phyloP scores from a whole-genome alignment of 169 alveolate genomes.

The Plasmodium cynomolgi region DNA sequence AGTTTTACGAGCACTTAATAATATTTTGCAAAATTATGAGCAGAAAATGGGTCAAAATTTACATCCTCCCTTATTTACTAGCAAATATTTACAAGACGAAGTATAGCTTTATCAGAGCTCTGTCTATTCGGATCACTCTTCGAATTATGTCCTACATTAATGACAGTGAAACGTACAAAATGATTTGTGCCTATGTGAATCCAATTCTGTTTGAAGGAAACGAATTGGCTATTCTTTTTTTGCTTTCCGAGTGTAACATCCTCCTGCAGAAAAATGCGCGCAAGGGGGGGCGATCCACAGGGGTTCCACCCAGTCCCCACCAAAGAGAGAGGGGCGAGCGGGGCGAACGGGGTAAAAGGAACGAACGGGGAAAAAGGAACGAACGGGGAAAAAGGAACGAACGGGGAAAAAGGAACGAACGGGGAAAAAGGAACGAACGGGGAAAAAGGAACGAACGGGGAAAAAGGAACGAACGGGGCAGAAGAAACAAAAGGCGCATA shows the following conservation, averaged over 20 bases:
- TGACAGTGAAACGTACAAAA: constrained; percentile 9
- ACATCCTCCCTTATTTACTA: constrained; percentile 36
- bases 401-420: not conserved
- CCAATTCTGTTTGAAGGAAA: not conserved
- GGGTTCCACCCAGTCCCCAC: not conserved
- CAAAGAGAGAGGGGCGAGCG: too few species aligned
- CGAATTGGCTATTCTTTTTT: constrained; percentile 6
- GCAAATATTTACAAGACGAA: constrained; percentile 18
- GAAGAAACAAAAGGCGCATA: not conserved
- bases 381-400: too few species aligned
- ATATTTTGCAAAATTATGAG: constrained; percentile 51
- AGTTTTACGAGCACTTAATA: constrained; percentile 22
- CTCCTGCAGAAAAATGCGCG: not conserved
- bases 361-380: too few species aligned
- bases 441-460: too few species aligned
- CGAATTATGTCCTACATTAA: constrained; percentile 38
- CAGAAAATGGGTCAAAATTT: constrained; percentile 50
- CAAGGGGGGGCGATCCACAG: not conserved
- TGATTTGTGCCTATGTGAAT: constrained; percentile 16
- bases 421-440: too few species aligned
- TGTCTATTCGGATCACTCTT: constrained; percentile 3
- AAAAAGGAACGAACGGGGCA: not conserved
- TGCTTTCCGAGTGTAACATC: constrained; percentile 19
- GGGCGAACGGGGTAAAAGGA: not conserved
- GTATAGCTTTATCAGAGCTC: constrained; percentile 19